Evolutionary conservation across 306 rosid genomes (phyloP), one percentile per base, ranked within the genome.

Genomic region (Acmispon strigosus): DNA sequence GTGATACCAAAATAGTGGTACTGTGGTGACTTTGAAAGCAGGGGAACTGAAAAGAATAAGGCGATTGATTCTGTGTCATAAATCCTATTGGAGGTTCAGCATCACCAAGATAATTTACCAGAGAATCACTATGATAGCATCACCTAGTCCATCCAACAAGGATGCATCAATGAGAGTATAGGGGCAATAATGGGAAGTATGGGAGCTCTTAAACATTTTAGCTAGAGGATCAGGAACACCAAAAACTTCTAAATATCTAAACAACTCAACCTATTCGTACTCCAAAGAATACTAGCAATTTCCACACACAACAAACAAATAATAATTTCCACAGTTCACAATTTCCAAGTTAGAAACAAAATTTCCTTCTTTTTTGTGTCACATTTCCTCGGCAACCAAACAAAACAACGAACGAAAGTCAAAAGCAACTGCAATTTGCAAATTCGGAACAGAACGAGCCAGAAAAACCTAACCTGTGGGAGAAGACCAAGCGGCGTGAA

Each of bases 401-500:
- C 36, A 73, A 18, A 78, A 29, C 15, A 78, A 29, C 13, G 7
- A 18, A 53, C 29, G 44, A 22, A 2, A 22, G 3, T 36, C 13
- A 56, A 3, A 3, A 37, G 43, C 49, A 53, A 37, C 54, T 19
- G 56, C 7, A 66, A 37, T 5, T 19, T 7, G 36, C n/a, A 15
- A 15, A 32, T 32, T 6, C 56, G 4, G 8, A 12, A 27, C 0
- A 9, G 15, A 14, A 53, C 42, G 3, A 55, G 3, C 14, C 36
- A 1, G 14, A 42, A 37, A 17, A 42, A 37, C 11, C 61, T 42
- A 84, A 91, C 97, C 99, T 66, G 99, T 95, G 2, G 99, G 99
- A 10, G 96, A 91, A 45, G 96, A 82, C 99, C 99, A 95, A 48
- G 99, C 96, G 0, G 96, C 97, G 70, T 95, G 99, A 66, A 95